These are phyloP conservation scores for Picochlorum sp. DNA, from an alignment of 139 green algal species.

Conservation along the genomic window DNA sequence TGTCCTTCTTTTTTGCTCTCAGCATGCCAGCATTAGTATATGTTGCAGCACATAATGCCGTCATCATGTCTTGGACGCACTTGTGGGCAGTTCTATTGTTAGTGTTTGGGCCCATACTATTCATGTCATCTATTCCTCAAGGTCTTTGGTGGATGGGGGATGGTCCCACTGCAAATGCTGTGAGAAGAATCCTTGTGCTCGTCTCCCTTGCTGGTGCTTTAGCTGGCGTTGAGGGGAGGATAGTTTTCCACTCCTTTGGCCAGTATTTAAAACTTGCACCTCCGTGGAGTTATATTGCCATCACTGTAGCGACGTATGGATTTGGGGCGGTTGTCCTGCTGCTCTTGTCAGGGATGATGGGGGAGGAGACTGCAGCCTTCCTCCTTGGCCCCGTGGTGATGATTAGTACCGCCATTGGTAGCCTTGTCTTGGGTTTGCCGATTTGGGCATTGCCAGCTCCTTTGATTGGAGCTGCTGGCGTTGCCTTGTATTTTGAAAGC, in stretches of 20 bases:
- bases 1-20: conserved; percentile 43
- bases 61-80: conserved; percentile 44
- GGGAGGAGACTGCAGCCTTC: conserved; percentile 12
- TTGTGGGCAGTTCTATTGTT: conserved; percentile 68
- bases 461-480: conserved; percentile 61
- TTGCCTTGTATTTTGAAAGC: conserved; percentile 80
- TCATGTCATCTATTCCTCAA: conserved; percentile 44
- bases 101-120: conserved; percentile 38
- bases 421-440: conserved; percentile 62
- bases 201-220: conserved; percentile 34
- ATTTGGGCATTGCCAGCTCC: conserved; percentile 70
- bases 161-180: conserved; percentile 1
- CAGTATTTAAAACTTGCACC: conserved; percentile 83
- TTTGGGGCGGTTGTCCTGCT: conserved; percentile 43
- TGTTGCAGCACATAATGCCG: conserved; percentile 45
- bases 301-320: conserved; percentile 72
- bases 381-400: conserved; percentile 35
- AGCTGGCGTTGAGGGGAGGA: conserved; percentile 72
- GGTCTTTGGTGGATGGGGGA: conserved; percentile 73
- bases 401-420: conserved; percentile 32
- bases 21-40: conserved; percentile 54
- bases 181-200: conserved; percentile 31
- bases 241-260: conserved; percentile 82
- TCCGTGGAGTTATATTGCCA: conserved; percentile 78
- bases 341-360: conserved; percentile 37